These are phyloP conservation scores for Metarhizium album DNA, from an alignment of 2,329 filamentous ascomycete genomes.

Conservation along the genomic window DNA sequence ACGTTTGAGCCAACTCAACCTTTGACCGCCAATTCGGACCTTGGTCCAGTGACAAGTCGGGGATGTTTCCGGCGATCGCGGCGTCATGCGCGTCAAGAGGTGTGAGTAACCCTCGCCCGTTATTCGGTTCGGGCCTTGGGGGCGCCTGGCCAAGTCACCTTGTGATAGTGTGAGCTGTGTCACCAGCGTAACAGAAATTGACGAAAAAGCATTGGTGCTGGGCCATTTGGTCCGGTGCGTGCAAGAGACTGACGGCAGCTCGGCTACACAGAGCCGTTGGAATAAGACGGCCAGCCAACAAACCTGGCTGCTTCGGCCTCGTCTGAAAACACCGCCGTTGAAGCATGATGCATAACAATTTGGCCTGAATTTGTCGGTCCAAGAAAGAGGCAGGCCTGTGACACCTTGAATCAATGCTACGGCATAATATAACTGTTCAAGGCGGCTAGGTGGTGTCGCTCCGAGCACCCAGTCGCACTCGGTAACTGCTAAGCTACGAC, in stretches of 20 bases:
- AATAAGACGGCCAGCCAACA: background rate
- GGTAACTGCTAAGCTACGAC: background rate
- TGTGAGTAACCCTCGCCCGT: background rate
- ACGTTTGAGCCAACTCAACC: background rate
- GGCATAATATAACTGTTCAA: background rate
- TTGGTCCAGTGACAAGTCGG: slow-evolving; percentile 4
- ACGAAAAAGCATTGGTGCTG: background rate
- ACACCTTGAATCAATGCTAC: background rate
- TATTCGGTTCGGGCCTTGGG: slow-evolving; percentile 5
- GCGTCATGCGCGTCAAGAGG: slow-evolving; percentile 6
- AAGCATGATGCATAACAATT: slow-evolving; percentile 3
- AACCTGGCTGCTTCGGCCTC: slow-evolving; percentile 1
- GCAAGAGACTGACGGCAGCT: background rate
- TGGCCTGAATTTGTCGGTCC: background rate
- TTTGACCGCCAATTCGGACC: slow-evolving; percentile 10
- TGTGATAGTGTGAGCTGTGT: background rate
- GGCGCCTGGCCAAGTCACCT: background rate
- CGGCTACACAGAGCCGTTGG: background rate
- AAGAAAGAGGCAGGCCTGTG: background rate
- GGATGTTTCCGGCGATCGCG: slow-evolving; percentile 5
- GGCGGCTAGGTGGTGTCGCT: background rate
- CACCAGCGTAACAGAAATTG: background rate
- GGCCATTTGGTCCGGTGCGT: background rate
- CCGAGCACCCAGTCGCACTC: background rate
- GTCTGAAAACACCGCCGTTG: slow-evolving; percentile 1